Evolutionary conservation across 345 rosid species (phyloP).

Genomic region (Aquilaria malaccensis): DNA sequence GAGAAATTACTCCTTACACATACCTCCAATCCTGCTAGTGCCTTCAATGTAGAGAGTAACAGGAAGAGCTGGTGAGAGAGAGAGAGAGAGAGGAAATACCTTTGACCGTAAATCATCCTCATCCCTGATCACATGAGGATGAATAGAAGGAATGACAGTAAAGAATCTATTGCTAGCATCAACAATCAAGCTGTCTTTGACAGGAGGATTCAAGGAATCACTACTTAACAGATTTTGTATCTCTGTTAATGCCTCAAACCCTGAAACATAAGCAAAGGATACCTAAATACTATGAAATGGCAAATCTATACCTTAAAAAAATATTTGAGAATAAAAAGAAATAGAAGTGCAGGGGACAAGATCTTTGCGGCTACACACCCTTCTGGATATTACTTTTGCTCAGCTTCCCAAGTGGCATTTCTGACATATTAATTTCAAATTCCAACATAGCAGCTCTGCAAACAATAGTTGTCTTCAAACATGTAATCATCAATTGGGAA

Average conservation of each 20-base stretch:
- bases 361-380: slow-evolving; percentile 34
- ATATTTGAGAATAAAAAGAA: background rate
- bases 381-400: slow-evolving; percentile 83
- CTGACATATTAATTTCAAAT: slow-evolving; percentile 92
- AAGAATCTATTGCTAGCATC: slow-evolving; percentile 97
- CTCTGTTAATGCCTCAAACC: slow-evolving; percentile 90
- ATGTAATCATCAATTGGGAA: slow-evolving; percentile 2
- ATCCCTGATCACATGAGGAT: slow-evolving; percentile 81
- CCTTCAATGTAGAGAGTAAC: background rate
- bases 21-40: no score
- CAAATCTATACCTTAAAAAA: background rate
- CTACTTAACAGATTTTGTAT: slow-evolving; percentile 67
- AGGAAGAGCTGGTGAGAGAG: background rate
- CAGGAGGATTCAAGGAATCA: slow-evolving; percentile 32
- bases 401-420: slow-evolving; percentile 98
- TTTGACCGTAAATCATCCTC: slow-evolving; percentile 85
- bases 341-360: slow-evolving; percentile 1
- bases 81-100: slow-evolving; percentile 29
- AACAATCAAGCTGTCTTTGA: slow-evolving; percentile 68
- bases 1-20: no score
- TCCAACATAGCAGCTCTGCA: slow-evolving; percentile 98
- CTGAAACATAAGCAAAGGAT: slow-evolving; percentile 26
- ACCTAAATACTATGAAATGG: slow-evolving; percentile 3
- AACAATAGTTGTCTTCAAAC: slow-evolving; percentile 17
- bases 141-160: slow-evolving; percentile 84